Conservation (phyloP, 2,329 filamentous ascomycete species). For the Epichloe amarillans region DNA sequence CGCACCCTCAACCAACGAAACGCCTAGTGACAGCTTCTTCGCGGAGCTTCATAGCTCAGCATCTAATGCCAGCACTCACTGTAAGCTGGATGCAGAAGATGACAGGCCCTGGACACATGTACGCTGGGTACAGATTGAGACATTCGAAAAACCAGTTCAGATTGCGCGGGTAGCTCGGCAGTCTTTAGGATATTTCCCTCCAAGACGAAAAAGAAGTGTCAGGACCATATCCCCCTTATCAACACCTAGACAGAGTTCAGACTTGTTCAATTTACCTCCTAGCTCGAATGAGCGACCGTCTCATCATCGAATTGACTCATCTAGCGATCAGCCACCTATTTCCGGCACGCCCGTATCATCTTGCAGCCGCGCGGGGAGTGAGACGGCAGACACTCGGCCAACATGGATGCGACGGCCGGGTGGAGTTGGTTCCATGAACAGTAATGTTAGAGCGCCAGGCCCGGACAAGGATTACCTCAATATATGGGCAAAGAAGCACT, state of each 20-base stretch:
- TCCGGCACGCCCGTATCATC: slow-evolving; percentile 21
- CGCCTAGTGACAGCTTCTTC: slow-evolving; percentile 29
- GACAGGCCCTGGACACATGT: slow-evolving; percentile 73
- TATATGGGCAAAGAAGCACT: slow-evolving; percentile 67
- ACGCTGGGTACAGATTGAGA: slow-evolving; percentile 74
- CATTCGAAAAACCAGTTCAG: slow-evolving; percentile 55
- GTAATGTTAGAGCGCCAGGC: slow-evolving; percentile 58
- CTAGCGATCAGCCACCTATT: slow-evolving; percentile 22
- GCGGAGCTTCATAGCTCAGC: slow-evolving; percentile 17
- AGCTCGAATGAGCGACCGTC: slow-evolving; percentile 20
- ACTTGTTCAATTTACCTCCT: slow-evolving; percentile 35
- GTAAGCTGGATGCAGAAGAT: slow-evolving; percentile 26
- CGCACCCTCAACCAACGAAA: slow-evolving; percentile 10
- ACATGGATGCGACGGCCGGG: slow-evolving; percentile 70
- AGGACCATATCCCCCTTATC: slow-evolving; percentile 51
- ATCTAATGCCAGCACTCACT: slow-evolving; percentile 13
- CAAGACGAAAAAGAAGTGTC: slow-evolving; percentile 72
- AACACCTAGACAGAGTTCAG: slow-evolving; percentile 54
- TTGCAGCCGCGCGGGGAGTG: slow-evolving; percentile 25
- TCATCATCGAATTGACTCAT: slow-evolving; percentile 30
- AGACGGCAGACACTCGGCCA: slow-evolving; percentile 27
- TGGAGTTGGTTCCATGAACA: slow-evolving; percentile 71
- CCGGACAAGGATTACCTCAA: slow-evolving; percentile 78
- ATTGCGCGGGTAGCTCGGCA: slow-evolving; percentile 73
- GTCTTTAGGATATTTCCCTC: slow-evolving; percentile 80